Percentiles rank a stretch among this genome's conserved stretches.
These are phyloP conservation scores for Hyparrhenia diplandra DNA, from an alignment of 176 grass and related monocot genomes.

Conservation along the genomic window DNA sequence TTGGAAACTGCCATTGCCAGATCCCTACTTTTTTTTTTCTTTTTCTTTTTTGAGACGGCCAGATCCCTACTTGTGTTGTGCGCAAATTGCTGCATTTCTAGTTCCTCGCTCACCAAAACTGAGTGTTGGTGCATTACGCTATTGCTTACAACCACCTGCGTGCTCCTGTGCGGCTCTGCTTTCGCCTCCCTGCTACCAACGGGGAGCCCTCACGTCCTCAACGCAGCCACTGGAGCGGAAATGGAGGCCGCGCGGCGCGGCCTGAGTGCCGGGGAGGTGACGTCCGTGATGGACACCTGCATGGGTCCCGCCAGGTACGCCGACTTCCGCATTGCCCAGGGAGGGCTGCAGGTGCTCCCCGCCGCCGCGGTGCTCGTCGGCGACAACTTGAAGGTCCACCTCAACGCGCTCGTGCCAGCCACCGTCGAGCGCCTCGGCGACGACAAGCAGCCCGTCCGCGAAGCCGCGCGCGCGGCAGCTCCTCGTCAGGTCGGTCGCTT, in stretches of 20 bases:
- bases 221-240: too few species aligned
- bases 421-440: conserved; percentile 82
- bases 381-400: conserved; percentile 88
- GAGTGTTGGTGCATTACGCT: too few species aligned
- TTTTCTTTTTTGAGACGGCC: too few species aligned
- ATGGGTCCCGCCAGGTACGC: conserved; percentile 74
- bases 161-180: too few species aligned
- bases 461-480: conserved; percentile 74
- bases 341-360: conserved; percentile 84
- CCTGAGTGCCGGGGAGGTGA: conserved; percentile 57
- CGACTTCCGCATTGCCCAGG: conserved; percentile 91
- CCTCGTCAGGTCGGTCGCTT: conserved; percentile 46
- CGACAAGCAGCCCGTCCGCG: conserved; percentile 87
- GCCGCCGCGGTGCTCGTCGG: conserved; percentile 82
- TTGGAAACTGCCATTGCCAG: too few species aligned
- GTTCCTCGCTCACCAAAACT: too few species aligned
- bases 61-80: too few species aligned
- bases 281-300: conserved; percentile 75
- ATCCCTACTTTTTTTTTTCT: too few species aligned
- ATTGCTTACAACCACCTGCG: too few species aligned
- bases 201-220: too few species aligned
- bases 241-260: conserved; percentile 62
- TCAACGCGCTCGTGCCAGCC: conserved; percentile 79
- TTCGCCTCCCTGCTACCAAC: too few species aligned
- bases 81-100: too few species aligned